Evolutionary conservation across 164 flowering plant genomes (phyloP).

Genomic region (Liriodendron chinense): DNA sequence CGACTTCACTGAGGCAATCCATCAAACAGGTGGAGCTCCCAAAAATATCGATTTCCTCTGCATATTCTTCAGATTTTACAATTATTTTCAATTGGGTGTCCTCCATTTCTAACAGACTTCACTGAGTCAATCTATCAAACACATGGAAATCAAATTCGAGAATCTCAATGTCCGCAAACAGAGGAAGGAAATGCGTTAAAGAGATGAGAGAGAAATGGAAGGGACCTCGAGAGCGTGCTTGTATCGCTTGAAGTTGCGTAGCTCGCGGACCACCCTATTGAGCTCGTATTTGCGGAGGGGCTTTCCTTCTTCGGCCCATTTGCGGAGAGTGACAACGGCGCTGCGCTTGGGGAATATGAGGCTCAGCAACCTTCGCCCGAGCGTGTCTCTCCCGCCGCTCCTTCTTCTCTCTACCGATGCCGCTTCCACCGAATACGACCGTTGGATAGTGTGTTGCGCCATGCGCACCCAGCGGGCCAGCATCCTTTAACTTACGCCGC

Average conservation of each 20-base stretch:
- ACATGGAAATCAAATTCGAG: background rate
- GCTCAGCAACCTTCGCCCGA: conserved; percentile 60
- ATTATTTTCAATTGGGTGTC: background rate
- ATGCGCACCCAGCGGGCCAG: conserved; percentile 33
- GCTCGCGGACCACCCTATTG: conserved; percentile 74
- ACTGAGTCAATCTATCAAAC: conserved; percentile 2
- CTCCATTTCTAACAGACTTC: background rate
- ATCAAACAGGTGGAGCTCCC: background rate
- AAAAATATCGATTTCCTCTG: background rate
- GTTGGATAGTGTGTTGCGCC: conserved; percentile 23
- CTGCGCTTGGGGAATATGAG: conserved; percentile 64
- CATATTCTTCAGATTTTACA: background rate
- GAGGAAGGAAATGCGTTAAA: background rate
- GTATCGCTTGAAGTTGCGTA: conserved; percentile 64
- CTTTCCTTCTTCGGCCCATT: conserved; percentile 81
- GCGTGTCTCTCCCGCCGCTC: conserved; percentile 49
- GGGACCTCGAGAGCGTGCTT: conserved; percentile 83
- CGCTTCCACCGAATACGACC: conserved; percentile 35
- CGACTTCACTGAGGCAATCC: background rate
- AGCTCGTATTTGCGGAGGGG: conserved; percentile 71
- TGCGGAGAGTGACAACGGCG: conserved; percentile 50
- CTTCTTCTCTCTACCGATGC: conserved; percentile 10
- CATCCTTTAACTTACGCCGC: conserved; percentile 23
- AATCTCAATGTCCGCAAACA: background rate
- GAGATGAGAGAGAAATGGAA: background rate